Conservation (phyloP, 129 eudicot genomes). For the Helichrysum umbraculigerum region DNA sequence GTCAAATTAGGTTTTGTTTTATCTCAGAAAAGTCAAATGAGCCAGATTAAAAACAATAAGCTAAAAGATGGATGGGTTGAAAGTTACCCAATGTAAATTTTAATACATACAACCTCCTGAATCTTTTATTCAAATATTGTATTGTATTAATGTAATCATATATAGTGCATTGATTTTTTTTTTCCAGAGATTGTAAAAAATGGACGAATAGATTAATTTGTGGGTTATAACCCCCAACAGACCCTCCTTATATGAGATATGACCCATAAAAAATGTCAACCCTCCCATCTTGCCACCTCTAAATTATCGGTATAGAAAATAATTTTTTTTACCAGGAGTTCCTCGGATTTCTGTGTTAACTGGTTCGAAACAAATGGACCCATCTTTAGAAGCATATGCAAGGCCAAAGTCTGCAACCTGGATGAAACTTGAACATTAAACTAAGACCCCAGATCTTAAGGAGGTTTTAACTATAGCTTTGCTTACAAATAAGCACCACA, state of each 20-base stretch:
- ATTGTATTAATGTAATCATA: neutral
- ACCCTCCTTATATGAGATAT: neutral
- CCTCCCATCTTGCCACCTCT: neutral
- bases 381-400: too few species aligned
- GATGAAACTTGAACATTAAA: too few species aligned
- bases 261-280: neutral
- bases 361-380: too few species aligned
- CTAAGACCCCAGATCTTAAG: too few species aligned
- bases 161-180: neutral
- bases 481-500: too few species aligned
- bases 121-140: neutral
- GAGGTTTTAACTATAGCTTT: too few species aligned
- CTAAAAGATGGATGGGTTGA: neutral
- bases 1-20: neutral
- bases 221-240: neutral
- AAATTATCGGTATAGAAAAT: neutral
- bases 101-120: neutral
- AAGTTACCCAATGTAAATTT: neutral
- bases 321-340: slow-evolving; percentile 74
- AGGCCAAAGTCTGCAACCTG: too few species aligned
- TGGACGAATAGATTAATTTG: neutral
- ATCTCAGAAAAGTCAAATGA: too few species aligned
- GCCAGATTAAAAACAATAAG: neutral
- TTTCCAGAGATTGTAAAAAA: neutral
- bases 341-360: too few species aligned